phyloP scores from a whole-genome alignment of 2,329 filamentous ascomycete genomes.

The Coniella lustricola region DNA sequence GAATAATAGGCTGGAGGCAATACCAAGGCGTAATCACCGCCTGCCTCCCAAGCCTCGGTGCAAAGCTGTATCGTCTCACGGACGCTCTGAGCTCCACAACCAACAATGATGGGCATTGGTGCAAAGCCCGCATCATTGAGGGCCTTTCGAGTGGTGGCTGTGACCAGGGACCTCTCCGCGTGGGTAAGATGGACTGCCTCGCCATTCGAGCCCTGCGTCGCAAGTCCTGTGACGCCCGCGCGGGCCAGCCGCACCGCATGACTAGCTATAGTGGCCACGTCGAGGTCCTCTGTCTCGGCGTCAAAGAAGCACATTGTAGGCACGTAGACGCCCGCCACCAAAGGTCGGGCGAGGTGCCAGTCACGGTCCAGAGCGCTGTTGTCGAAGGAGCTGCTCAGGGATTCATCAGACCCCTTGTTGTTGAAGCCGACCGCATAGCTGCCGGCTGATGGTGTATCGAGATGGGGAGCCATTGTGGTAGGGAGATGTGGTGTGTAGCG shows the following conservation, averaged over 20 bases:
- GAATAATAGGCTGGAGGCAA: slow-evolving; percentile 74
- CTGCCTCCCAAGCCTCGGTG: slow-evolving; percentile 58
- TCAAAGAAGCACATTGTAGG: slow-evolving; percentile 71
- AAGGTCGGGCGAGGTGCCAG: slow-evolving; percentile 28
- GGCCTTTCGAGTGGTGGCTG: slow-evolving; percentile 60
- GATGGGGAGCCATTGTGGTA: slow-evolving; percentile 39
- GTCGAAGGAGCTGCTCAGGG: slow-evolving; percentile 36
- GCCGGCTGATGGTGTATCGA: slow-evolving; percentile 37
- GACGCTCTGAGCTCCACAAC: slow-evolving; percentile 66
- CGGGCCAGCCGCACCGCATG: slow-evolving; percentile 64
- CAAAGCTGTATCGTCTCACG: slow-evolving; percentile 66
- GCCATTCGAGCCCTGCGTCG: slow-evolving; percentile 75
- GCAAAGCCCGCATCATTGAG: slow-evolving; percentile 59
- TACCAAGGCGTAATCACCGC: slow-evolving; percentile 69
- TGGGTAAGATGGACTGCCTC: slow-evolving; percentile 74
- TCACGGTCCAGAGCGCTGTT: slow-evolving; percentile 29
- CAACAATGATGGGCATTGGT: slow-evolving; percentile 66
- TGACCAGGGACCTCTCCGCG: slow-evolving; percentile 62
- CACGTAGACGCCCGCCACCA: slow-evolving; percentile 56
- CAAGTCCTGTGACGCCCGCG: slow-evolving; percentile 65
- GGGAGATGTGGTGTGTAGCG: neutral
- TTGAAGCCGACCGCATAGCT: slow-evolving; percentile 38
- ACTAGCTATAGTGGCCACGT: slow-evolving; percentile 51
- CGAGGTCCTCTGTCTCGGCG: slow-evolving; percentile 56
- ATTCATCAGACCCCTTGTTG: slow-evolving; percentile 26